Evolutionary conservation across 768 basidiomycete genomes (phyloP).

Genomic region (Podaxis sp.): DNA sequence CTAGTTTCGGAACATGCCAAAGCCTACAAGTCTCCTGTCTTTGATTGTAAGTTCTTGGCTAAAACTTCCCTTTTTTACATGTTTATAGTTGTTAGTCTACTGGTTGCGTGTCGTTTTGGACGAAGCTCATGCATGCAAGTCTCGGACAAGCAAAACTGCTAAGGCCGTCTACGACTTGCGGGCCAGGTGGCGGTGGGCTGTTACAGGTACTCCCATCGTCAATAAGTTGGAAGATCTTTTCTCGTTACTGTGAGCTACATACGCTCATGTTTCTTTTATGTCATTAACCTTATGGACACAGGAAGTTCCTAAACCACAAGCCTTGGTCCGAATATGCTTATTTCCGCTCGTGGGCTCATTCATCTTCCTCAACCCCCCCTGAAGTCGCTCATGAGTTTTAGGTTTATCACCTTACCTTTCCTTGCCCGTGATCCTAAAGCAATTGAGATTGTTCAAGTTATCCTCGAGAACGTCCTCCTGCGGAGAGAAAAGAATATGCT

Average conservation of each 20-base stretch:
- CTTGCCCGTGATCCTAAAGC: conserved; percentile 88
- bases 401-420: conserved; percentile 91
- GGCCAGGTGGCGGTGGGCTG: conserved; percentile 82
- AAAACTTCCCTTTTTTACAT: not conserved
- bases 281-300: conserved; percentile 21
- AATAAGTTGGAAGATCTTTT: conserved; percentile 91
- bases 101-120: conserved; percentile 86
- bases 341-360: conserved; percentile 72
- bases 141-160: conserved; percentile 80
- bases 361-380: not conserved
- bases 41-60: conserved; percentile 50
- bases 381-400: conserved; percentile 22
- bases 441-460: conserved; percentile 92
- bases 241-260: conserved; percentile 59
- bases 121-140: conserved; percentile 95
- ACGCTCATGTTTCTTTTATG: not conserved
- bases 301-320: conserved; percentile 72
- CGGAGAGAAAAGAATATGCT: conserved; percentile 93
- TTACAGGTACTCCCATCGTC: conserved; percentile 94
- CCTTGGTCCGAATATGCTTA: conserved; percentile 84
- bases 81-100: conserved; percentile 42
- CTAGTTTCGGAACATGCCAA: conserved; percentile 85
- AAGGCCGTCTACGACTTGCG: conserved; percentile 83
- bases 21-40: conserved; percentile 53
- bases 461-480: conserved; percentile 82